phyloP scores from a whole-genome alignment of 1,139 yeast genomes.

The Geotrichum restrictum region DNA sequence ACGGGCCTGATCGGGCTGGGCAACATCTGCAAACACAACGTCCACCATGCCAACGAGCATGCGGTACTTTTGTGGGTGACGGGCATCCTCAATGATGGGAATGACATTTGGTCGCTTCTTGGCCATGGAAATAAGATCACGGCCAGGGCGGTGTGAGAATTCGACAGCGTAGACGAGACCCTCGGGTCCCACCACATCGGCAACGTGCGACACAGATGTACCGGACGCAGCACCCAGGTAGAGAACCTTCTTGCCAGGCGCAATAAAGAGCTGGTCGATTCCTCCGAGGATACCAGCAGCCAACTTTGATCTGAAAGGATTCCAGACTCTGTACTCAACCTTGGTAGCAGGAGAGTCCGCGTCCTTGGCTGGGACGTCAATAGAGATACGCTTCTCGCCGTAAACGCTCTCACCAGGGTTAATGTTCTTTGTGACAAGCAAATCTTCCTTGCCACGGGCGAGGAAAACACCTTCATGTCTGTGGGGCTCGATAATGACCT shows the following conservation, averaged over 20 bases:
- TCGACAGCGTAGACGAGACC: slow-evolving; percentile 98
- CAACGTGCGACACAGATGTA: slow-evolving; percentile 96
- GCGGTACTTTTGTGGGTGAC: slow-evolving; percentile 99
- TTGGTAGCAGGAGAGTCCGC: slow-evolving; percentile 80
- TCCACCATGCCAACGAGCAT: slow-evolving; percentile 99
- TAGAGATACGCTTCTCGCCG: slow-evolving; percentile 93
- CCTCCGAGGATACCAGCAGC: slow-evolving; percentile 99
- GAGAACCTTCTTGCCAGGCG: slow-evolving; percentile 96
- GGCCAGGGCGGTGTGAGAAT: slow-evolving; percentile 98
- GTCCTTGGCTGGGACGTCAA: slow-evolving; percentile 86
- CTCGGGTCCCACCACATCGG: slow-evolving; percentile 98
- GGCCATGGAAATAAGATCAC: slow-evolving; percentile 99
- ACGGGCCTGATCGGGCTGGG: slow-evolving; percentile 99
- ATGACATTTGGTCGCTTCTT: slow-evolving; percentile 99
- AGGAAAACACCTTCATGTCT: slow-evolving; percentile 23
- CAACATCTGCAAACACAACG: slow-evolving; percentile 97
- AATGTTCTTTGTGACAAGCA: slow-evolving; percentile 89
- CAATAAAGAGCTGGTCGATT: slow-evolving; percentile 89
- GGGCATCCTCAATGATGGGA: slow-evolving; percentile 98
- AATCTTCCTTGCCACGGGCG: slow-evolving; percentile 72
- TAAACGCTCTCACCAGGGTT: slow-evolving; percentile 86
- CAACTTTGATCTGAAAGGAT: slow-evolving; percentile 98
- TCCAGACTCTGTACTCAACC: slow-evolving; percentile 98
- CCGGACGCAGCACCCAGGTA: slow-evolving; percentile 99
- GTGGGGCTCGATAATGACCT: slow-evolving; percentile 75